Base-by-base conservation (phyloP, 768 basidiomycete genomes). In the Cyathus striatus region DNA sequence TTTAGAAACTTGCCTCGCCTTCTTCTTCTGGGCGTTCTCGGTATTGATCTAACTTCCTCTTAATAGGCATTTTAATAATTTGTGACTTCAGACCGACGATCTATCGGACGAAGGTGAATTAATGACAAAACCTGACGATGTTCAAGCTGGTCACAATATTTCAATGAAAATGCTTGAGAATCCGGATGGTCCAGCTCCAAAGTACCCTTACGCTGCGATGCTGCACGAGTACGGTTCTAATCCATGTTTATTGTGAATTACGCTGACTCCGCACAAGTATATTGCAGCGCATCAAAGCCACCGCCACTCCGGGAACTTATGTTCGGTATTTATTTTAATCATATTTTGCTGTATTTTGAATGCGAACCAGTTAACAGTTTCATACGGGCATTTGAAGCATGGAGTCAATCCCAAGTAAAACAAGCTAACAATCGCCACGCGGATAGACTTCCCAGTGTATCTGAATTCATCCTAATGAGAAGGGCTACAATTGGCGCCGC, bases 21-120 rank as follows among this genome's bases (percentile, higher is more conserved):
- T 59, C 38, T 48, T 57, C 23, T 45, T 48, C 23, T 59, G 58
- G 58, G 52, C 52, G 17, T 57, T 59, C 45, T 41, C 56, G 20
- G 58, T 59, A 43, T 23, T 41, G 38, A 23, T 4, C 5, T 10
- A 20, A 22, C 13, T 35, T 18, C n/a, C 16, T 7, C 20, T 7
- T 43, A 12, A 3, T 13, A 23, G 17, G 12, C n/a, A 3, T 17
- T 22, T 20, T 13, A 20, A 38, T 10, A 25, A n/a, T 18, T 42
- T 12, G n/a, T 17, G 5, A 17, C 23, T 6, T 7, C n/a, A 60
- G 59, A 56, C 47, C n/a, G 57, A 60, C 40, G 58, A 60, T 38
- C 45, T 52, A 7, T 50, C 53, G 2, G 58, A 60, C 41, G 50
- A 54, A 30, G 56, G 55, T 2, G 45, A 54, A 0, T 34, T 54